These are phyloP conservation scores for Neurospora terricola DNA, from an alignment of 495 filamentous ascomycete genomes.

Conservation along the genomic window DNA sequence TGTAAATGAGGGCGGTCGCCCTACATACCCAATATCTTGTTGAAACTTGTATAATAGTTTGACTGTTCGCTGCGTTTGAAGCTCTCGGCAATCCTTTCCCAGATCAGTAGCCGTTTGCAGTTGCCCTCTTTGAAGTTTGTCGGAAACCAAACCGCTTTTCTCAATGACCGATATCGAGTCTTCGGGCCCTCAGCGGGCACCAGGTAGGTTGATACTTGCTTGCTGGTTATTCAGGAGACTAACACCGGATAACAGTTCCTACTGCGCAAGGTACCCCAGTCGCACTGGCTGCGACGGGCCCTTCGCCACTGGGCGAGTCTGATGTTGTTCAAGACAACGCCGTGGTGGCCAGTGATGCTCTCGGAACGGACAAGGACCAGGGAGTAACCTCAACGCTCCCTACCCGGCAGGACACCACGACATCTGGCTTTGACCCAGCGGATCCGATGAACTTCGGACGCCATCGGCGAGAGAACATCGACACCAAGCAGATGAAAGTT, in stretches of 20 bases:
- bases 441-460: conserved; percentile 34
- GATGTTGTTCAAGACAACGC: neutral
- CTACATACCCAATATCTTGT: neutral
- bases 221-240: neutral
- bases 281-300: conserved; percentile 5
- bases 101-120: neutral
- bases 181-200: conserved; percentile 6
- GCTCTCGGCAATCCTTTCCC: conserved; percentile 12
- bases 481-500: conserved; percentile 30
- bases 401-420: conserved; percentile 6
- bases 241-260: conserved; percentile 2
- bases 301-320: neutral
- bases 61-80: conserved; percentile 3
- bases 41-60: conserved; percentile 7
- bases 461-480: conserved; percentile 32
- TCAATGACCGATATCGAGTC: conserved; percentile 9
- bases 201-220: conserved; percentile 8
- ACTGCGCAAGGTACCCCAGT: conserved; percentile 3
- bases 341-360: neutral
- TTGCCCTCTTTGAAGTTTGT: conserved; percentile 1
- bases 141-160: neutral
- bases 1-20: neutral
- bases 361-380: neutral
- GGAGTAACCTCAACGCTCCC: neutral
- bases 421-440: conserved; percentile 6